These are phyloP conservation scores for Posidonia australis DNA, from an alignment of 106 monocot species.

Conservation along the genomic window DNA sequence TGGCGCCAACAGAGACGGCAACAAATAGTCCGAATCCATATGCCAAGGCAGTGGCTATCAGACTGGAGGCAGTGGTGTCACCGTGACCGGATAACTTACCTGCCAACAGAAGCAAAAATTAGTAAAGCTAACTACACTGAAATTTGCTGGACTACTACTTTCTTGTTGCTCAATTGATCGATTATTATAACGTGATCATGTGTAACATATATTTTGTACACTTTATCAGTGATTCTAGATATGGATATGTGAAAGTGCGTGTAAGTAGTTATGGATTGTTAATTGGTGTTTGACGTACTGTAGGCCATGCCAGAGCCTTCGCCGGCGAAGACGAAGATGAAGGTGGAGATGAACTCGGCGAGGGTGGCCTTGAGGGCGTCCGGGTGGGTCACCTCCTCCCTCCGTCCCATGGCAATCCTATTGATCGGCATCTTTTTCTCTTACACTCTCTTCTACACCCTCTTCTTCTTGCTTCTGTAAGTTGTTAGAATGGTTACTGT, in stretches of 20 bases:
- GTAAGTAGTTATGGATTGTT: too few species aligned
- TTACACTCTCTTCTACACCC: background rate
- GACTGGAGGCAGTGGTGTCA: background rate
- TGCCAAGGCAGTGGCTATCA: slow-evolving; percentile 10
- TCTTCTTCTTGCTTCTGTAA: too few species aligned
- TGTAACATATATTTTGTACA: too few species aligned
- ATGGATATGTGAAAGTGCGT: too few species aligned
- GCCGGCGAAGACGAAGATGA: slow-evolving; percentile 28
- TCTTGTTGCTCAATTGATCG: too few species aligned
- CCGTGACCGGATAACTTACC: slow-evolving; percentile 3
- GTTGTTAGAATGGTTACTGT: too few species aligned
- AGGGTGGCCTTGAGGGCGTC: slow-evolving; percentile 15
- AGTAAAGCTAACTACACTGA: background rate
- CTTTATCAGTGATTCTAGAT: too few species aligned
- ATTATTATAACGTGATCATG: too few species aligned
- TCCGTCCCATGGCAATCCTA: slow-evolving; percentile 12
- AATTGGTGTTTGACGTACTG: slow-evolving; percentile 4
- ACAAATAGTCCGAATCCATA: slow-evolving; percentile 13
- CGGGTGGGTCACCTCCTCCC: slow-evolving; percentile 11
- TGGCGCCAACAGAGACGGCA: slow-evolving; percentile 14
- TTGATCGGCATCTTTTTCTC: slow-evolving; percentile 14
- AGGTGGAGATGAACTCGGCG: slow-evolving; percentile 24
- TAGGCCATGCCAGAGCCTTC: slow-evolving; percentile 23
- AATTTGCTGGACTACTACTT: too few species aligned
- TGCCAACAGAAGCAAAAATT: background rate